Percentiles rank a stretch among this genome's conserved stretches.
Evolutionary conservation across 2,329 filamentous ascomycete genomes (phyloP).

Genomic region (Aspergillus ochraceoroseus): DNA sequence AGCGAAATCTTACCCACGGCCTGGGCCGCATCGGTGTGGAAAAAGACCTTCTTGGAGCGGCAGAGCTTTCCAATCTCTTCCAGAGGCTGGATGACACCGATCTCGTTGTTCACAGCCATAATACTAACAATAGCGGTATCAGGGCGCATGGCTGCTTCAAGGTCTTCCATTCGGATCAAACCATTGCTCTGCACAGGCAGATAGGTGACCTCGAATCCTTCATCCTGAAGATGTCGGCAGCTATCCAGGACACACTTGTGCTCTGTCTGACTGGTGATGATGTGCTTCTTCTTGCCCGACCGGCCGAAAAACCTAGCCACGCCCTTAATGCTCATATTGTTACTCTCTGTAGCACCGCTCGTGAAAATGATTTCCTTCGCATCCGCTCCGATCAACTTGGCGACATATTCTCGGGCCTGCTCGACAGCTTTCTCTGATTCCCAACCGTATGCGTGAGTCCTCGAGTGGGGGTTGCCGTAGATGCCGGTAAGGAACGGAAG

Average conservation of each 20-base stretch:
- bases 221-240: constrained; percentile 92
- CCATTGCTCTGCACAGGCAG: constrained; percentile 83
- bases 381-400: constrained; percentile 83
- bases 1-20: constrained; percentile 98
- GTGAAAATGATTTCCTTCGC: constrained; percentile 99
- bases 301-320: constrained; percentile 93
- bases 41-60: constrained; percentile 87
- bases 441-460: constrained; percentile 98
- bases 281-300: constrained; percentile 94
- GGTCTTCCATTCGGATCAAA: constrained; percentile 74
- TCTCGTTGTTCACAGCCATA: constrained; percentile 99
- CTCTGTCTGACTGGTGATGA: constrained; percentile 95
- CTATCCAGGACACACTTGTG: constrained; percentile 99
- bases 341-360: constrained; percentile 94
- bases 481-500: constrained; percentile 87
- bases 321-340: constrained; percentile 99
- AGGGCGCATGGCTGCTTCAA: constrained; percentile 83
- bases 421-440: constrained; percentile 94
- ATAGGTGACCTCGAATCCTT: constrained; percentile 96
- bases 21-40: constrained; percentile 95
- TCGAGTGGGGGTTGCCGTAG: constrained; percentile 94
- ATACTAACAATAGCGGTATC: constrained; percentile 91
- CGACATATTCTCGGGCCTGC: constrained; percentile 75
- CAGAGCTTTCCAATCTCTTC: constrained; percentile 91
- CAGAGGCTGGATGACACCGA: constrained; percentile 95